Evolutionary conservation across 2,329 filamentous ascomycete genomes (phyloP).

Genomic region (Scedosporium boydii): DNA sequence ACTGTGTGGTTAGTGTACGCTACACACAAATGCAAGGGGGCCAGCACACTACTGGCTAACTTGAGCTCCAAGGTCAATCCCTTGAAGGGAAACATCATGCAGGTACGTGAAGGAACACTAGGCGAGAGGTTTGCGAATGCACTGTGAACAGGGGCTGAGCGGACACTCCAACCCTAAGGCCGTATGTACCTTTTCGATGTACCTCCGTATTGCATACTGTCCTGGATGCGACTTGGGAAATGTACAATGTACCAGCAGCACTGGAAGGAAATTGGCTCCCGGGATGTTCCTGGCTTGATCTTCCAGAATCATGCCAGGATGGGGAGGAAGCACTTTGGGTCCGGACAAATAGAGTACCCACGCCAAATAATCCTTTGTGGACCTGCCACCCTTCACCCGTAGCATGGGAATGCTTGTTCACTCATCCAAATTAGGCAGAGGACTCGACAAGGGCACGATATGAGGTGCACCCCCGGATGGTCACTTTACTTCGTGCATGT

Average conservation of each 20-base stretch:
- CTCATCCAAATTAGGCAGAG: background rate
- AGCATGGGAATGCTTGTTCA: background rate
- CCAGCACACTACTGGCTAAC: too few species aligned
- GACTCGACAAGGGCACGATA: background rate
- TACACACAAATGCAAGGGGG: too few species aligned
- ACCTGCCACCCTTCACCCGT: background rate
- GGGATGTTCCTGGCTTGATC: conserved; percentile 1
- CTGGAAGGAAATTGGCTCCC: background rate
- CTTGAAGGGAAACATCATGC: background rate
- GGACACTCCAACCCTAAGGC: background rate
- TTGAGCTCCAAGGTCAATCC: too few species aligned
- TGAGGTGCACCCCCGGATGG: background rate
- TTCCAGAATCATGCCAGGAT: conserved; percentile 2
- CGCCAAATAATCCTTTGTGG: background rate
- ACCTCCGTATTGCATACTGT: too few species aligned
- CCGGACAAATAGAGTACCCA: conserved; percentile 1
- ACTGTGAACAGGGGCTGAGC: background rate
- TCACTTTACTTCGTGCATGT: background rate
- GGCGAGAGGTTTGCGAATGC: too few species aligned
- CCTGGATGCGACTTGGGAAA: background rate
- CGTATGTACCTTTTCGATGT: too few species aligned
- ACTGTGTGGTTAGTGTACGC: too few species aligned
- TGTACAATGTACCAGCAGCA: too few species aligned
- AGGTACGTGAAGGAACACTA: too few species aligned
- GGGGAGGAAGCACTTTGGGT: background rate